Evolutionary conservation across 208 protist species (phyloP).

Genomic region (Acanthamoeba sp.): DNA sequence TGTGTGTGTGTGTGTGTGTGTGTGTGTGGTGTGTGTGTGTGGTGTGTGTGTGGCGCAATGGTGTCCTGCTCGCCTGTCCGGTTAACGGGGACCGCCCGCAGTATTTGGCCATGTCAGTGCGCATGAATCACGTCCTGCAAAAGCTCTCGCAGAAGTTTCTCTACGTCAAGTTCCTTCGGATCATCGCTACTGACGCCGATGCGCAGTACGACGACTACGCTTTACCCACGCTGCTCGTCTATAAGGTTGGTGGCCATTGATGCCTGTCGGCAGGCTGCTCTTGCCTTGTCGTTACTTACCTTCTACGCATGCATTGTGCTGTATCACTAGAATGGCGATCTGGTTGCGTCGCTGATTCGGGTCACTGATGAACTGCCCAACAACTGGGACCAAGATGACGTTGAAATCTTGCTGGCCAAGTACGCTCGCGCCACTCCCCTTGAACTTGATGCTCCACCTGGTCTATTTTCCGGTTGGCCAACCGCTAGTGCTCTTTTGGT

Average conservation of each 20-base stretch:
- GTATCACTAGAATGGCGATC: constrained; percentile 2
- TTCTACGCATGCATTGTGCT: too few species aligned
- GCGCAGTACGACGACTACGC: constrained; percentile 19
- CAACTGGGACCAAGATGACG: constrained; percentile 59
- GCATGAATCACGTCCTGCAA: constrained; percentile 69
- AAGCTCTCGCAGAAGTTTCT: constrained; percentile 65
- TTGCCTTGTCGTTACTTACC: not conserved
- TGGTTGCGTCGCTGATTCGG: constrained; percentile 30
- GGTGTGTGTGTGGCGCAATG: too few species aligned
- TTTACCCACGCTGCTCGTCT: constrained; percentile 51
- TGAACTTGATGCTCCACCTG: too few species aligned
- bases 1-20: too few species aligned
- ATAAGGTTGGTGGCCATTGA: constrained; percentile 4
- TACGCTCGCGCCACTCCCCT: not conserved
- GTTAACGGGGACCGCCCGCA: not conserved
- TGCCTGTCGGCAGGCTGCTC: not conserved
- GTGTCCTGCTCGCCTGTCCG: too few species aligned
- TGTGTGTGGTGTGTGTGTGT: too few species aligned
- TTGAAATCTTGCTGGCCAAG: constrained; percentile 9
- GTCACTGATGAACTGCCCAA: constrained; percentile 21
- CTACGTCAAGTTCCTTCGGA: constrained; percentile 62
- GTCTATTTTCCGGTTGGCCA: too few species aligned
- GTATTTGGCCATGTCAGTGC: constrained; percentile 47
- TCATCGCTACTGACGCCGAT: constrained; percentile 19
- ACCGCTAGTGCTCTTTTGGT: too few species aligned